phyloP scores from a whole-genome alignment of 495 filamentous ascomycete genomes.

The Penicillium goetzii region DNA sequence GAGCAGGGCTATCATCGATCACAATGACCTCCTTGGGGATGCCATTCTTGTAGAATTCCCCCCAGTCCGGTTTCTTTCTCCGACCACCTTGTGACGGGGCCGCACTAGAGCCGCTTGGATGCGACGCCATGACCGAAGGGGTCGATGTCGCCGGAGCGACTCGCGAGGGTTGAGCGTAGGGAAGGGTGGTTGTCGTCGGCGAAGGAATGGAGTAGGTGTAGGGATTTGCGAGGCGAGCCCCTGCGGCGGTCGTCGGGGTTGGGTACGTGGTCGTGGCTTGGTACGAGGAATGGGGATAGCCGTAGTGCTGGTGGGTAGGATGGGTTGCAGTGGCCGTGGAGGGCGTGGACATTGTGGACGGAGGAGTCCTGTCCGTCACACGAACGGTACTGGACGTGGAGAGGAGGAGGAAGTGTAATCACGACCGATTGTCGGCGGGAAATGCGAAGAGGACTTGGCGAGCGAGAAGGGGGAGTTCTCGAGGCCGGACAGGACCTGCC shows the following conservation, averaged over 20 bases:
- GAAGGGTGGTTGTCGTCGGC: slow-evolving; percentile 44
- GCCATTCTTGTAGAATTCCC: slow-evolving; percentile 89
- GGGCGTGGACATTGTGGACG: slow-evolving; percentile 76
- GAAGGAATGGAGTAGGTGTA: slow-evolving; percentile 54
- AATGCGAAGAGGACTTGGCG: neutral
- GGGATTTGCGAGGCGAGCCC: slow-evolving; percentile 54
- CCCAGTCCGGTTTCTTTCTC: slow-evolving; percentile 75
- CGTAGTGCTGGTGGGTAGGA: slow-evolving; percentile 71
- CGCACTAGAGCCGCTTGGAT: slow-evolving; percentile 35
- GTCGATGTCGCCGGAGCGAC: slow-evolving; percentile 40
- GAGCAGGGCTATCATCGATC: slow-evolving; percentile 87
- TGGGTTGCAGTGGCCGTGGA: slow-evolving; percentile 80
- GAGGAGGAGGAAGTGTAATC: slow-evolving; percentile 64
- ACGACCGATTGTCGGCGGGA: slow-evolving; percentile 16
- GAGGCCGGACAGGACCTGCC: neutral
- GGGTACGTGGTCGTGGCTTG: slow-evolving; percentile 58
- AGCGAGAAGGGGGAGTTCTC: neutral
- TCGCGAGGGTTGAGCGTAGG: slow-evolving; percentile 43
- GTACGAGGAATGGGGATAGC: slow-evolving; percentile 71
- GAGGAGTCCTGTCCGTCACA: slow-evolving; percentile 38
- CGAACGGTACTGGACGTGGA: slow-evolving; percentile 64
- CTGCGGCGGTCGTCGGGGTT: slow-evolving; percentile 52
- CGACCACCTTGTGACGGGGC: slow-evolving; percentile 60
- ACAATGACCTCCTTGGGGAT: slow-evolving; percentile 92
- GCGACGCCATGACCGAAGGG: slow-evolving; percentile 37